Base-by-base conservation (phyloP, 768 basidiomycete genomes). In the Suillus weaverae region DNA sequence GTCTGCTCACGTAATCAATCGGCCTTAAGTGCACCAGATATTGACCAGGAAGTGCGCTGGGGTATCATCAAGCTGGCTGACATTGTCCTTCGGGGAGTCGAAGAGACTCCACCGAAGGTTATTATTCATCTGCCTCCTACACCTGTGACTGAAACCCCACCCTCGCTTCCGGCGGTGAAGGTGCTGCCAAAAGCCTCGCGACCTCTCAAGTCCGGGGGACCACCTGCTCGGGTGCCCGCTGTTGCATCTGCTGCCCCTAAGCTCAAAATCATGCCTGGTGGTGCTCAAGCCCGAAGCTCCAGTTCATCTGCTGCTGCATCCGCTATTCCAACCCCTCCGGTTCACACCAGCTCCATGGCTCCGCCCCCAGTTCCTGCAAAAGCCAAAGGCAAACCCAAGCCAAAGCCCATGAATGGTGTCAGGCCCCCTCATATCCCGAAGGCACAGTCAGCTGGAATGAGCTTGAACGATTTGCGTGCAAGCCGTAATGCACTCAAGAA, bases 1-100 rank as follows among this genome's bases (percentile, higher is more conserved):
- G 46, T 14, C 13, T 13, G 26, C 62, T 39, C 57, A 65, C 39
- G 61, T n/a, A 48, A 41, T 59, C 53, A 62, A 26, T 50, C 43
- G 35, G 5, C 41, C 33, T 36, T 5, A 65, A 95, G 94, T 38
- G 85, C 88, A 38, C 83, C 89, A 0, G 87, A 90, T 65, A 83
- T 88, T 62, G 95, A 97, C 74, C 84, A 92, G 71, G 92, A 97
- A 78, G 91, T 96, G 46, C 89, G 95, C 54, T 93, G 94, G 87
- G 93, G 90, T 68, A 79, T 97, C 57, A 82, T 99, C 70, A 98
- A 99, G 77, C 80, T 97, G 30, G 94, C 93, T 6, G 97, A 98
- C 70, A 82, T 97, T 22, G 84, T 95, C 50, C 89, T 96, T 69
- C 87, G 89, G 60, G 91, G 93, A 30, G 81, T 88, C 4, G 88